Base-by-base conservation (phyloP, 768 basidiomycete genomes). In the Trametes cinnabarina region DNA sequence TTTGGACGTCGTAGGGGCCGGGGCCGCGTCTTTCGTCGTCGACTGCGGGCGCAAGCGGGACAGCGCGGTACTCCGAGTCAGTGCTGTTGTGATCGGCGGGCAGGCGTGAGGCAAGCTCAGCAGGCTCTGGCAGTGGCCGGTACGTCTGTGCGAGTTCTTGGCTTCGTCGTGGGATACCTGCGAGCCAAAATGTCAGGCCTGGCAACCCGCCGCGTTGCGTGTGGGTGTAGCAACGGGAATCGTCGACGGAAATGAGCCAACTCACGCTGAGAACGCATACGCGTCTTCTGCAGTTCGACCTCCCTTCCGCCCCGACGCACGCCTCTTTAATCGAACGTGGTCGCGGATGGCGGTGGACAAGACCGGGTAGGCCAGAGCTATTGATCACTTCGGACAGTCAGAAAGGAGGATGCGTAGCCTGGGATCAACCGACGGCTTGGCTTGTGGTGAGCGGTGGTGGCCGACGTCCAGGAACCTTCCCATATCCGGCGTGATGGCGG, bases 401-500 rank as follows among this genome's bases (percentile, higher is more conserved):
- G 37, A 39, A 15, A n/a, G 37, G 14, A 39, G 5, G n/a, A n/a
- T n/a, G n/a, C n/a, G n/a, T n/a, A n/a, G n/a, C n/a, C n/a, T n/a
- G n/a, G n/a, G n/a, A n/a, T n/a, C n/a, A n/a, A n/a, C n/a, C n/a
- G 37, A 25, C 12, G 22, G 12, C 12, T 15, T 5, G 22, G 44
- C 12, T 25, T 4, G 44, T 46, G 44, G 44, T 25, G 44, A 25
- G 25, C 15, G 44, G n/a, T 34, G 48, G 14, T 15, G 30, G 32
- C 41, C 9, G 40, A 30, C 26, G 34, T 22, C n/a, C 47, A 55
- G 41, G 47, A 37, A 39, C 48, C 26, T 46, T 60, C 11, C 58
- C 52, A 51, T 51, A 44, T 55, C 42, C 17, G 47, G 58, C 25
- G 35, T 60, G 58, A 60, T 60, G 58, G 58, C 58, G 51, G 58